These are phyloP conservation scores for Calonectria leucothoes DNA, from an alignment of 2,329 filamentous ascomycete species.

Conservation along the genomic window DNA sequence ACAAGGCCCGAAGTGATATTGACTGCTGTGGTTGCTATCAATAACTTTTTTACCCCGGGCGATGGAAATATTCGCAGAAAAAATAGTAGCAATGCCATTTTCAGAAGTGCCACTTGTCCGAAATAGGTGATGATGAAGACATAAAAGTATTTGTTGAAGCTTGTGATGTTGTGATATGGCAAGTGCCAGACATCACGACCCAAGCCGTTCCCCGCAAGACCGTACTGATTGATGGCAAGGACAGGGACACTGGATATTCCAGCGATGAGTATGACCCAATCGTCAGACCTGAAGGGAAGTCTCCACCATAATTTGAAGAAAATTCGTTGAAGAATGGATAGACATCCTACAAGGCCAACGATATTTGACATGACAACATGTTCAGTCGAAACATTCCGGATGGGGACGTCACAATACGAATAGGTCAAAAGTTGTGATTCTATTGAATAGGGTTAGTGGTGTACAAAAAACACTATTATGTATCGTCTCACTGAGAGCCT, in stretches of 20 bases:
- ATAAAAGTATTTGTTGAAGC: background rate
- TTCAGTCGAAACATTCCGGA: background rate
- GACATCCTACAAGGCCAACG: background rate
- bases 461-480: too few relatives aligned
- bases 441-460: background rate
- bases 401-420: background rate
- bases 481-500: background rate
- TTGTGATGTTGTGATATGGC: background rate
- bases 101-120: background rate
- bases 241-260: background rate
- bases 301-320: background rate
- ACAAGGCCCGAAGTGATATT: constrained; percentile 40
- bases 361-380: background rate
- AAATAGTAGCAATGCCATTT: background rate
- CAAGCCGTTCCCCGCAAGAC: background rate
- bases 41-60: constrained; percentile 42
- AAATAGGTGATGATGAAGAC: constrained; percentile 50
- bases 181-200: background rate
- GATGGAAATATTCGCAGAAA: background rate
- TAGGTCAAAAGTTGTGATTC: background rate
- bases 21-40: constrained; percentile 38
- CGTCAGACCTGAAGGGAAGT: background rate
- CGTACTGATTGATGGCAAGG: background rate
- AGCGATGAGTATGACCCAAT: background rate
- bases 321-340: background rate